These are phyloP conservation scores for Ascocoryne sarcoides DNA, from an alignment of 2,329 filamentous ascomycete species.

Conservation along the genomic window DNA sequence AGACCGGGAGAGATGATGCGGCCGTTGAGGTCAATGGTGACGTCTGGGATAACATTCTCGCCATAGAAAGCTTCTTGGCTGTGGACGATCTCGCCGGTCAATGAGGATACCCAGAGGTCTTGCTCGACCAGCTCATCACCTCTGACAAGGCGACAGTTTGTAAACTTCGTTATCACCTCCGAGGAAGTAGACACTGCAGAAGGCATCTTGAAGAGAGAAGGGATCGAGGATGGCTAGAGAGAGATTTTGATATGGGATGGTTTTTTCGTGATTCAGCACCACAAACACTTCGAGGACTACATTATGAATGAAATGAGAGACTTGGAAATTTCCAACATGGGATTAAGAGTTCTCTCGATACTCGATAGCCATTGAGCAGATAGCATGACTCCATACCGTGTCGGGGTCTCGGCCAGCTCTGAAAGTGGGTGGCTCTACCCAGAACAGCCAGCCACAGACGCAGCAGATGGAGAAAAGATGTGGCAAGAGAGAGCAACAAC, in stretches of 20 bases:
- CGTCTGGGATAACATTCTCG: constrained; percentile 59
- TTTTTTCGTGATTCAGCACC: too few species aligned
- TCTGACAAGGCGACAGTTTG: constrained; percentile 73
- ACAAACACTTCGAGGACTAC: constrained; percentile 13
- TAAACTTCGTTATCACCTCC: constrained; percentile 71
- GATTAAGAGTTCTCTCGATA: constrained; percentile 11
- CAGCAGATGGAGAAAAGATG: too few species aligned
- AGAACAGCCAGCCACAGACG: constrained; percentile 1
- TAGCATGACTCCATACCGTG: constrained; percentile 9
- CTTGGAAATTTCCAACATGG: constrained; percentile 6
- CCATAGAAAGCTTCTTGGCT: constrained; percentile 61
- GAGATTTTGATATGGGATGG: too few species aligned
- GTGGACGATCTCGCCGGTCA: constrained; percentile 71
- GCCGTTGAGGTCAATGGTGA: constrained; percentile 69
- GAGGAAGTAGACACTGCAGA: constrained; percentile 35
- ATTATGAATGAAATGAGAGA: constrained; percentile 18
- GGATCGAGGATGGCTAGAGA: too few species aligned
- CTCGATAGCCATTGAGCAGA: constrained; percentile 5
- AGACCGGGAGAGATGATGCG: constrained; percentile 79
- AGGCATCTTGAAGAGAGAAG: constrained; percentile 18
- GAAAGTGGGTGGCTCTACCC: constrained; percentile 11
- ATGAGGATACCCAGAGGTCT: constrained; percentile 83
- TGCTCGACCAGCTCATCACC: constrained; percentile 57
- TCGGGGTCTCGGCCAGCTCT: constrained; percentile 1
- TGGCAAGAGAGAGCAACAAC: too few species aligned